phyloP scores from a whole-genome alignment of 2,329 filamentous ascomycete genomes.

The Leptographium procerum region DNA sequence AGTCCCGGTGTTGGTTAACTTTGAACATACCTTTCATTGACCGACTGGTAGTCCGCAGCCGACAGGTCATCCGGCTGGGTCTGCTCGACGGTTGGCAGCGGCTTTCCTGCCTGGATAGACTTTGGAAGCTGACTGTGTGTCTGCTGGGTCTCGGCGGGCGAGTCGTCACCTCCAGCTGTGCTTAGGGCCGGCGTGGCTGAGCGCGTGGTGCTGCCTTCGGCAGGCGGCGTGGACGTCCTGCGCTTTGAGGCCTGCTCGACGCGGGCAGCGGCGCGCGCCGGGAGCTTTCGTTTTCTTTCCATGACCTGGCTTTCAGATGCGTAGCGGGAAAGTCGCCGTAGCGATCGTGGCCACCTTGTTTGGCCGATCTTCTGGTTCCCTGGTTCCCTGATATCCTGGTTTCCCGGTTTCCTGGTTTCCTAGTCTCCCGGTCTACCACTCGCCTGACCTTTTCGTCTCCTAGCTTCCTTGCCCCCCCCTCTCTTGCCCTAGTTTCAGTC shows the following conservation, averaged over 20 bases:
- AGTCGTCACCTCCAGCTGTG: slow-evolving; percentile 16
- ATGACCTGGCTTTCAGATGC: no score
- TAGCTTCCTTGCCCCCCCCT: neutral
- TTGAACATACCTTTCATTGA: slow-evolving; percentile 70
- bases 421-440: no score
- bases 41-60: slow-evolving; percentile 56
- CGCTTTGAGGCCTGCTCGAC: slow-evolving; percentile 50
- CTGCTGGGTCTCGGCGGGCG: slow-evolving; percentile 21
- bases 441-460: neutral
- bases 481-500: no score
- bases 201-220: slow-evolving; percentile 20
- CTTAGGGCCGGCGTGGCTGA: slow-evolving; percentile 33
- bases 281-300: slow-evolving; percentile 57
- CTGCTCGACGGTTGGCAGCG: slow-evolving; percentile 58
- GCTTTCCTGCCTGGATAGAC: slow-evolving; percentile 51
- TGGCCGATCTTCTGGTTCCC: no score
- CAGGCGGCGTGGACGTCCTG: slow-evolving; percentile 44
- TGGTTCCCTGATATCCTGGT: no score
- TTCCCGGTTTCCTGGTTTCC: no score
- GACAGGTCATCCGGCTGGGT: slow-evolving; percentile 54
- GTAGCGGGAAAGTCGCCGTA: no score
- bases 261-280: slow-evolving; percentile 49
- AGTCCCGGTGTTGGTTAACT: no score
- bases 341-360: no score
- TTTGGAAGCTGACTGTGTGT: slow-evolving; percentile 43